phyloP scores from a whole-genome alignment of 2,329 filamentous ascomycete genomes.

The Neofusicoccum umdonicola region DNA sequence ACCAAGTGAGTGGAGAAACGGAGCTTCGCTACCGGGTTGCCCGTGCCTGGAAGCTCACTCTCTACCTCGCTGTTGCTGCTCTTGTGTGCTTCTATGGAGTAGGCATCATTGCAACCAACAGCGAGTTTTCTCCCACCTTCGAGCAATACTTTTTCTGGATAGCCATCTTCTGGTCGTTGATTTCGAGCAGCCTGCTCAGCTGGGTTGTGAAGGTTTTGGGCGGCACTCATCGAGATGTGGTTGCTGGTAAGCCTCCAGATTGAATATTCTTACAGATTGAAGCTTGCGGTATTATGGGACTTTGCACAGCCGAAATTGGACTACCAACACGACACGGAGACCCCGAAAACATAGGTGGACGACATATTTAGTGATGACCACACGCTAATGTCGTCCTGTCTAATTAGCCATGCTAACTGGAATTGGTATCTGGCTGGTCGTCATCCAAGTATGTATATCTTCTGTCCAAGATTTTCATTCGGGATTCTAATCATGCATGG shows the following conservation, averaged over 20 bases:
- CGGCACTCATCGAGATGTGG: neutral
- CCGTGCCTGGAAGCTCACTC: neutral
- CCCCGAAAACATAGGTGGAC: no score
- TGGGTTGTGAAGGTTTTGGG: neutral
- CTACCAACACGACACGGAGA: no score
- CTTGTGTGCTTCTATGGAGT: constrained; percentile 10
- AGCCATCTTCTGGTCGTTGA: constrained; percentile 8
- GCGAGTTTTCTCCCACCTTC: neutral
- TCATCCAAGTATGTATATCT: neutral
- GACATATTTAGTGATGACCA: no score
- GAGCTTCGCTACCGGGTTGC: neutral
- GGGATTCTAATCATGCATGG: no score
- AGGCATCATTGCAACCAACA: constrained; percentile 10
- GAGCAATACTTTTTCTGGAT: constrained; percentile 9
- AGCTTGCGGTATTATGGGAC: no score
- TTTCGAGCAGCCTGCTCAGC: neutral
- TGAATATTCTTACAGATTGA: no score
- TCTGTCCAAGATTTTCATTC: no score
- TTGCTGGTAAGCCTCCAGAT: neutral
- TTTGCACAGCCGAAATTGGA: no score
- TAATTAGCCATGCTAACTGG: neutral
- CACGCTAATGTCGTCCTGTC: no score
- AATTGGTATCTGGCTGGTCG: constrained; percentile 1
- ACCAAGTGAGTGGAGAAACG: neutral
- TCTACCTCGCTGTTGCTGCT: neutral